phyloP scores from a whole-genome alignment of 2,329 filamentous ascomycete species.

The Cytospora leucostoma region DNA sequence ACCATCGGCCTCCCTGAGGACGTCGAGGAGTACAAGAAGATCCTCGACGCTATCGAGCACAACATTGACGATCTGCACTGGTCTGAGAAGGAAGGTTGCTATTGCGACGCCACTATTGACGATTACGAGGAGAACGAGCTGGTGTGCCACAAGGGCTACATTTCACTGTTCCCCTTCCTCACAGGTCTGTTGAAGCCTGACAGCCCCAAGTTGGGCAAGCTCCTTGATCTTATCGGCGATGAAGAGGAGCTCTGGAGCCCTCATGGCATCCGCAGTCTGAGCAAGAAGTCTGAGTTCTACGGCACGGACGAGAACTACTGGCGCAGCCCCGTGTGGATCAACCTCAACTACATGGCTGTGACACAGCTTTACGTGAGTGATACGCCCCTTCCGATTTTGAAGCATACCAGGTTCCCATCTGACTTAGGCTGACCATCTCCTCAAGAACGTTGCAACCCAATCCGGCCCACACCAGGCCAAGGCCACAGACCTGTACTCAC shows the following conservation, averaged over 20 bases:
- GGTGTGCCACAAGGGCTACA: slow-evolving; percentile 95
- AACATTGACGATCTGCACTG: slow-evolving; percentile 96
- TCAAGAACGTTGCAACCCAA: slow-evolving; percentile 63
- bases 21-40: slow-evolving; percentile 68
- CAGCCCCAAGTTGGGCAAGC: slow-evolving; percentile 70
- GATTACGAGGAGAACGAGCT: slow-evolving; percentile 88
- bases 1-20: slow-evolving; percentile 78
- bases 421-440: neutral
- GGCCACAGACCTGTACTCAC: slow-evolving; percentile 73
- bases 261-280: slow-evolving; percentile 86
- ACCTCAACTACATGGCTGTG: slow-evolving; percentile 89
- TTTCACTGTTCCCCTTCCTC: slow-evolving; percentile 90
- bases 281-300: slow-evolving; percentile 79
- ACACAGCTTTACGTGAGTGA: slow-evolving; percentile 74
- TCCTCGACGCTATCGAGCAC: slow-evolving; percentile 73
- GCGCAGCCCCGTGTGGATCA: slow-evolving; percentile 92
- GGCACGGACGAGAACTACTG: slow-evolving; percentile 96
- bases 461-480: slow-evolving; percentile 68
- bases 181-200: slow-evolving; percentile 75
- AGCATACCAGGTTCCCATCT: neutral
- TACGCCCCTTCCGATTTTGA: neutral
- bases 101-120: slow-evolving; percentile 94
- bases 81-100: slow-evolving; percentile 77
- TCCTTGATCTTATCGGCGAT: slow-evolving; percentile 77
- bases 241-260: slow-evolving; percentile 87